phyloP scores from a whole-genome alignment of 2,329 filamentous ascomycete species.

The Trichoderma koningiopsis region DNA sequence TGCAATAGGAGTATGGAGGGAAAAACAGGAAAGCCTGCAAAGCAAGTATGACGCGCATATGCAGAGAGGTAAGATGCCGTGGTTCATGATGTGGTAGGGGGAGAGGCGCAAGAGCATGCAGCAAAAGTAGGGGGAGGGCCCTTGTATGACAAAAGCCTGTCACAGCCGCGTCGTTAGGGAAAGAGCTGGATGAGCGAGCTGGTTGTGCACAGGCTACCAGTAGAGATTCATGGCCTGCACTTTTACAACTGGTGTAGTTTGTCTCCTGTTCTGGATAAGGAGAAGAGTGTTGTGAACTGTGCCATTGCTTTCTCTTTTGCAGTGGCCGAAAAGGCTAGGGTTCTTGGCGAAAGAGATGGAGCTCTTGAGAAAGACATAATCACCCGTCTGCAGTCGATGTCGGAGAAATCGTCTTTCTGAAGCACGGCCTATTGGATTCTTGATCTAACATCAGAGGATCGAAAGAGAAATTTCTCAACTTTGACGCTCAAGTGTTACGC shows the following conservation, averaged over 20 bases:
- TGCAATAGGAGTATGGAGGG: not conserved
- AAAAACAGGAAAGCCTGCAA: conserved; percentile 3
- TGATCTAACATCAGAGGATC: not conserved
- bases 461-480: not conserved
- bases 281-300: not conserved
- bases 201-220: not conserved
- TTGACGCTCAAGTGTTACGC: not conserved
- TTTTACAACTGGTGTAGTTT: not conserved
- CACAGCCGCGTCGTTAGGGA: conserved; percentile 16
- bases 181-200: conserved; percentile 2
- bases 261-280: not conserved
- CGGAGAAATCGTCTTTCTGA: no score
- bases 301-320: not conserved
- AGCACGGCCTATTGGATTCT: not conserved
- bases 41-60: conserved; percentile 45
- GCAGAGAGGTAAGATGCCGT: conserved; percentile 22
- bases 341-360: not conserved
- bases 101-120: conserved; percentile 4
- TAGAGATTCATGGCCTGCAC: not conserved
- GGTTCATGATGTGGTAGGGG: conserved; percentile 16
- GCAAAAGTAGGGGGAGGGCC: conserved; percentile 7
- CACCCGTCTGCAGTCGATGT: not conserved
- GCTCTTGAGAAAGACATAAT: not conserved
- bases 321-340: not conserved
- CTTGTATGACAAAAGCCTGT: conserved; percentile 21